Evolutionary conservation across 768 basidiomycete species (phyloP).

Genomic region (Agaricus subrufescens): DNA sequence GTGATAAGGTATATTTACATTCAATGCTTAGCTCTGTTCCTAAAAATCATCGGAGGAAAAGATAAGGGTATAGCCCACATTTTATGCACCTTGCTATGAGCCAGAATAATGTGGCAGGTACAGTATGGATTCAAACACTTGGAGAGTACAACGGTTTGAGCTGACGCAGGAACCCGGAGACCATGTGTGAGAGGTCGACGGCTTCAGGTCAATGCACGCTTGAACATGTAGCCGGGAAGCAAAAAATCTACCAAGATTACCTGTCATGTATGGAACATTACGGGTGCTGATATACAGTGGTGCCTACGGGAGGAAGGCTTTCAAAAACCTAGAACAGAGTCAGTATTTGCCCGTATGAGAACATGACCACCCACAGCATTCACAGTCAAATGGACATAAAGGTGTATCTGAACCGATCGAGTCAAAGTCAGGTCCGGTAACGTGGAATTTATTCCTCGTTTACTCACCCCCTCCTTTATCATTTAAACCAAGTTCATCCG

Average conservation of each 20-base stretch:
- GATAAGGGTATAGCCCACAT: too few relatives aligned
- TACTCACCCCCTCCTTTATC: constrained; percentile 67
- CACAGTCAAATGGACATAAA: constrained; percentile 84
- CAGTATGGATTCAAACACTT: too few relatives aligned
- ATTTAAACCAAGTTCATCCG: constrained; percentile 73
- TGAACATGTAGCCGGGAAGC: not conserved
- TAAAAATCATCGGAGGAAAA: not conserved
- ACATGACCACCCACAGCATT: constrained; percentile 63
- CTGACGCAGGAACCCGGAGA: not conserved
- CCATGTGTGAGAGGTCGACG: not conserved
- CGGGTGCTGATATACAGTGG: not conserved
- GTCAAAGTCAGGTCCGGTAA: constrained; percentile 19
- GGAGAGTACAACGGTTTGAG: too few relatives aligned
- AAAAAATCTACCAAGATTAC: too few relatives aligned
- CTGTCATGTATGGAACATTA: too few relatives aligned
- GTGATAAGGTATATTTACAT: not conserved
- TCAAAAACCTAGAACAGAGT: not conserved
- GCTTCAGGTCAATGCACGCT: not conserved
- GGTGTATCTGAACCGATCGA: constrained; percentile 57
- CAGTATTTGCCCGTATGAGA: constrained; percentile 17
- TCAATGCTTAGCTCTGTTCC: not conserved
- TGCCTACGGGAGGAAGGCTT: not conserved
- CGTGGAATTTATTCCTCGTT: constrained; percentile 8
- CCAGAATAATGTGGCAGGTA: too few relatives aligned
- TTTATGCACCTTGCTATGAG: too few relatives aligned